Conservation (phyloP, 2,329 filamentous ascomycete species). For the Byssothecium circinans region DNA sequence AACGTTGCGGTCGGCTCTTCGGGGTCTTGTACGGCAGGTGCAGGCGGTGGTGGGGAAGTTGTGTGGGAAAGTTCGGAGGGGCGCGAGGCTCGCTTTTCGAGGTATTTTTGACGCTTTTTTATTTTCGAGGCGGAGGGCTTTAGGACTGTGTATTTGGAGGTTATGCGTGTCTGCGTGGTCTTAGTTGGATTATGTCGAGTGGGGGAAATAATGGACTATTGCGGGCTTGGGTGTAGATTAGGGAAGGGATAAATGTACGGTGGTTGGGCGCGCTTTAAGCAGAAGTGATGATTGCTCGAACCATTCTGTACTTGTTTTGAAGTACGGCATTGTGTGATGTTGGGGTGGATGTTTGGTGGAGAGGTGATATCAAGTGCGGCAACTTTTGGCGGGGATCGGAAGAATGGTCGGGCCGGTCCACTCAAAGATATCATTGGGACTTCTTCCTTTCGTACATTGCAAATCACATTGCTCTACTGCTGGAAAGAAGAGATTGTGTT, state of each 20-base stretch:
- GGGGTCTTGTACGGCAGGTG: constrained; percentile 27
- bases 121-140: constrained; percentile 43
- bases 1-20: constrained; percentile 61
- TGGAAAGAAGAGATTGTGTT: too few relatives aligned
- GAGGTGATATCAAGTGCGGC: not conserved
- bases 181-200: constrained; percentile 8
- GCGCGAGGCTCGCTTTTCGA: constrained; percentile 30
- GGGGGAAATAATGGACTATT: constrained; percentile 35
- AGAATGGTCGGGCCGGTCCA: constrained; percentile 1
- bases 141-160: constrained; percentile 83
- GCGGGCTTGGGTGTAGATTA: too few relatives aligned
- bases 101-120: constrained; percentile 38
- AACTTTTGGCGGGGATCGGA: constrained; percentile 6
- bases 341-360: not conserved
- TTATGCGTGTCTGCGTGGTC: constrained; percentile 75
- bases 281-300: constrained; percentile 84
- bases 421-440: not conserved
- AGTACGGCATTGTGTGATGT: constrained; percentile 69
- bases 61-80: constrained; percentile 22
- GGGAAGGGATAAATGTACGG: too few relatives aligned
- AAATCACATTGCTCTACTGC: too few relatives aligned
- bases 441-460: too few relatives aligned
- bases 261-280: constrained; percentile 80
- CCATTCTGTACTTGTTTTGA: constrained; percentile 85
- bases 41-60: constrained; percentile 29